Evolutionary conservation across 164 flowering plant genomes (phyloP).

Genomic region (Macadamia tetraphylla): DNA sequence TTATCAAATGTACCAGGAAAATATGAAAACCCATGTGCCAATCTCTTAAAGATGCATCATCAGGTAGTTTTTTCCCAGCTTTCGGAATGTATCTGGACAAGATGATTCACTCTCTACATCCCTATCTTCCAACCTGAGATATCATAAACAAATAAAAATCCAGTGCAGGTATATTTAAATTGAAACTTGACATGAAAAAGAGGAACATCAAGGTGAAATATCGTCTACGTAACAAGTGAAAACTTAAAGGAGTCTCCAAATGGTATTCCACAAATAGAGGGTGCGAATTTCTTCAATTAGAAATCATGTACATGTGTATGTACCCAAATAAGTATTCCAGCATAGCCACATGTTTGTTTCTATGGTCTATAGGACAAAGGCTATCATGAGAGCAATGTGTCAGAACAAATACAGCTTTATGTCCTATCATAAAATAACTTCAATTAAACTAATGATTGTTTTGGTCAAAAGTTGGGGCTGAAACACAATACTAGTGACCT

Average conservation of each 20-base stretch:
- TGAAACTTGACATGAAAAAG: neutral
- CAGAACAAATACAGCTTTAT: neutral
- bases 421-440: neutral
- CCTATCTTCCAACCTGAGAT: constrained; percentile 70
- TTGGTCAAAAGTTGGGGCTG: too few species aligned
- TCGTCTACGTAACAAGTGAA: neutral
- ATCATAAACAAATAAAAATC: constrained; percentile 7
- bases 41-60: constrained; percentile 67
- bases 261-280: too few species aligned
- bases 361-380: too few species aligned
- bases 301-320: too few species aligned
- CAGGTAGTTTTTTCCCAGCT: constrained; percentile 49
- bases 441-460: too few species aligned
- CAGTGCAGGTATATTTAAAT: neutral
- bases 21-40: constrained; percentile 94
- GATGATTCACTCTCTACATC: constrained; percentile 48
- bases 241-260: too few species aligned
- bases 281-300: too few species aligned
- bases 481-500: too few species aligned
- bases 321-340: too few species aligned
- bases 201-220: neutral
- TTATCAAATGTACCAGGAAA: constrained; percentile 51
- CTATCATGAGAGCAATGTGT: neutral
- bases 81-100: constrained; percentile 38
- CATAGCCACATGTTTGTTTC: too few species aligned